Conservation (phyloP, 2,329 filamentous ascomycete species). For the Simplicillium aogashimaense region DNA sequence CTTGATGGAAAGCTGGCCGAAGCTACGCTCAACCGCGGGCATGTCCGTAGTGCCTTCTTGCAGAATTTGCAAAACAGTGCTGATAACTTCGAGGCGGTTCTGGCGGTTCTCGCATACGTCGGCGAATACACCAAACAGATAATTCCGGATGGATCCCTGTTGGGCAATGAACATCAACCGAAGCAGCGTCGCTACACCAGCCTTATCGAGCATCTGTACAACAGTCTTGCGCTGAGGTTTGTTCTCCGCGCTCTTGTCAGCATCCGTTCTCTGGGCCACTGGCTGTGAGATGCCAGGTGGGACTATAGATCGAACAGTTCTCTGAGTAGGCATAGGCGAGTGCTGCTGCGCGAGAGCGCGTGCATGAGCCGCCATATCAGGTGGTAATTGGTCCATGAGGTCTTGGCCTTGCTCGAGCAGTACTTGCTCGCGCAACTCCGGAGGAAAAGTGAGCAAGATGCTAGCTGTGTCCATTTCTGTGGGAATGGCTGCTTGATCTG, state of each 20-base stretch:
- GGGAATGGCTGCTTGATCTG: slow-evolving; percentile 37
- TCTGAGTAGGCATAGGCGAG: slow-evolving; percentile 12
- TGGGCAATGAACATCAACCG: slow-evolving; percentile 98
- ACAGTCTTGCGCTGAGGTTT: slow-evolving; percentile 71
- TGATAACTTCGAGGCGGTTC: slow-evolving; percentile 88
- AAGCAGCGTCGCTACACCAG: slow-evolving; percentile 88
- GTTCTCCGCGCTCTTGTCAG: slow-evolving; percentile 51
- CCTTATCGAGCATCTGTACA: slow-evolving; percentile 94
- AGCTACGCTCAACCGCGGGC: slow-evolving; percentile 88
- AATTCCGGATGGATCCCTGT: slow-evolving; percentile 73
- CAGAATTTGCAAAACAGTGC: slow-evolving; percentile 81
- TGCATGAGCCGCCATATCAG: slow-evolving; percentile 78
- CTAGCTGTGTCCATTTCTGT: slow-evolving; percentile 88
- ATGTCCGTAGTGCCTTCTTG: slow-evolving; percentile 94
- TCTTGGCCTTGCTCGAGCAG: slow-evolving; percentile 88
- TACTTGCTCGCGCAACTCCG: slow-evolving; percentile 73
- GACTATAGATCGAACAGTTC: slow-evolving; percentile 18
- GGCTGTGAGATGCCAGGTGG: slow-evolving; percentile 14
- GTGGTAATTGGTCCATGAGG: slow-evolving; percentile 71
- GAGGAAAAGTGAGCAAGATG: slow-evolving; percentile 84
- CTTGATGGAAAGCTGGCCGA: slow-evolving; percentile 82
- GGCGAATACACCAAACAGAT: slow-evolving; percentile 77
- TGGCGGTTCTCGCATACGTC: slow-evolving; percentile 96
- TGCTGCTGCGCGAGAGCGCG: slow-evolving; percentile 51
- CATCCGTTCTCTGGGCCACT: slow-evolving; percentile 26